These are phyloP conservation scores for Colletotrichum musae DNA, from an alignment of 2,329 filamentous ascomycete species.

Conservation along the genomic window DNA sequence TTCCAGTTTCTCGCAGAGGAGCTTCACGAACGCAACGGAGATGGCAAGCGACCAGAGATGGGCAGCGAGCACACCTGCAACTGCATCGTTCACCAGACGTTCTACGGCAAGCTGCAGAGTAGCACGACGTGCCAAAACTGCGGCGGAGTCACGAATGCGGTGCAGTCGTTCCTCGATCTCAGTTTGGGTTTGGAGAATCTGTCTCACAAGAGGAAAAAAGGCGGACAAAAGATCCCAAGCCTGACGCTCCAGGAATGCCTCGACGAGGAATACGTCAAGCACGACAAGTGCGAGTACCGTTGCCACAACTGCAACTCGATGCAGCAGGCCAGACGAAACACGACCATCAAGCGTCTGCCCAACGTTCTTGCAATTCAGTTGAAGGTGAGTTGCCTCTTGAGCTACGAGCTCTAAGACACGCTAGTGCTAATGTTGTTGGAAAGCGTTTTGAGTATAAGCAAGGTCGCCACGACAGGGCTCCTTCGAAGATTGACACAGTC, in stretches of 20 bases:
- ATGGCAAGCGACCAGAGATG: constrained; percentile 73
- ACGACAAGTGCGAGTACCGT: constrained; percentile 90
- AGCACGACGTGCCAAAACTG: constrained; percentile 94
- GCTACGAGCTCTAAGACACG: too few species aligned
- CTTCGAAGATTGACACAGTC: constrained; percentile 89
- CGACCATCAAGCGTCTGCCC: constrained; percentile 87
- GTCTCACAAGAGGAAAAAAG: constrained; percentile 76
- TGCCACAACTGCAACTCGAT: constrained; percentile 84
- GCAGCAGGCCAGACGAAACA: constrained; percentile 86
- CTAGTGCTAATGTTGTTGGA: constrained; percentile 26
- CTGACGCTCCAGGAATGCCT: constrained; percentile 81
- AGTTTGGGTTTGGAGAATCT: constrained; percentile 87
- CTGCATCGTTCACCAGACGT: constrained; percentile 94
- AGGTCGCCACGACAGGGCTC: constrained; percentile 74
- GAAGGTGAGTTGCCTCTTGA: constrained; percentile 72
- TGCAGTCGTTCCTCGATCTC: constrained; percentile 92
- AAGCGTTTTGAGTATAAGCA: constrained; percentile 82
- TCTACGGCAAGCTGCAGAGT: constrained; percentile 92
- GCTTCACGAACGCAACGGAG: constrained; percentile 85
- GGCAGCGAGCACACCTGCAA: constrained; percentile 78
- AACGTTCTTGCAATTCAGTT: constrained; percentile 93
- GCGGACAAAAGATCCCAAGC: constrained; percentile 61
- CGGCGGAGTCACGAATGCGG: constrained; percentile 83
- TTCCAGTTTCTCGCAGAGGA: constrained; percentile 96
- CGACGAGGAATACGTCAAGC: constrained; percentile 86